Conservation (phyloP, 495 filamentous ascomycete genomes). For the Xanthoparmelia taractica region DNA sequence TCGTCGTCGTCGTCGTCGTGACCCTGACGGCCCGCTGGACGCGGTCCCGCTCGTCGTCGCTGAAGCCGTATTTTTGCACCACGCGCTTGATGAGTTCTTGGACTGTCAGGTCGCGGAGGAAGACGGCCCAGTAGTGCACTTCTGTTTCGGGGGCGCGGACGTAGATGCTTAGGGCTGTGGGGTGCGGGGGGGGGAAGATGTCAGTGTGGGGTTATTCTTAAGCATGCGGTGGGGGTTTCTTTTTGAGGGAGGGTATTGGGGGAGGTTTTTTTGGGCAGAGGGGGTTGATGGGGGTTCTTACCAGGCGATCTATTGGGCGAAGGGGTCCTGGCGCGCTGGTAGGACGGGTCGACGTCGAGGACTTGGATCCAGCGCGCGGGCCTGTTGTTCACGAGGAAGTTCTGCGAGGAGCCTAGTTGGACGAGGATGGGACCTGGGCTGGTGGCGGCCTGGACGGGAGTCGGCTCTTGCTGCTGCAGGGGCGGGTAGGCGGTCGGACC, state of each 20-base stretch:
- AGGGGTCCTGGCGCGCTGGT: not conserved
- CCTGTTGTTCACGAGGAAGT: slow-evolving; percentile 1
- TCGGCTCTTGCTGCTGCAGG: not conserved
- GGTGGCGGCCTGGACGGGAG: not conserved
- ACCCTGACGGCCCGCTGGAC: not conserved
- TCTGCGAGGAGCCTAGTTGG: not conserved
- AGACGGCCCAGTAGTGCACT: slow-evolving; percentile 3
- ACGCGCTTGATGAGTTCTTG: slow-evolving; percentile 5
- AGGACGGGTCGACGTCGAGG: slow-evolving; percentile 3
- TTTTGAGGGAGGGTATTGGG: no score
- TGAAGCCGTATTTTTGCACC: slow-evolving; percentile 3
- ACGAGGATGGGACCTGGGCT: not conserved
- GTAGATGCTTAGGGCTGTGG: not conserved
- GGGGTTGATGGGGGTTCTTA: no score
- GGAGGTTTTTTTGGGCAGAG: fast-evolving
- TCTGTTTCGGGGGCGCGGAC: not conserved
- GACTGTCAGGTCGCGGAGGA: not conserved
- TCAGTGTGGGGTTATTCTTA: no score
- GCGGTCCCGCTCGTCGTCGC: not conserved
- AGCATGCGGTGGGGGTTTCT: no score
- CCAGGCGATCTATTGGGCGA: not conserved
- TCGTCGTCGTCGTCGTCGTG: not conserved
- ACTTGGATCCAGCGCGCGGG: not conserved
- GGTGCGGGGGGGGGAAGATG: no score
- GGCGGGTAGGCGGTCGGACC: not conserved